Percentiles rank a stretch among this genome's conserved stretches.
Conservation (phyloP, 2,329 filamentous ascomycete species). For the Fusarium fracticaudum region DNA sequence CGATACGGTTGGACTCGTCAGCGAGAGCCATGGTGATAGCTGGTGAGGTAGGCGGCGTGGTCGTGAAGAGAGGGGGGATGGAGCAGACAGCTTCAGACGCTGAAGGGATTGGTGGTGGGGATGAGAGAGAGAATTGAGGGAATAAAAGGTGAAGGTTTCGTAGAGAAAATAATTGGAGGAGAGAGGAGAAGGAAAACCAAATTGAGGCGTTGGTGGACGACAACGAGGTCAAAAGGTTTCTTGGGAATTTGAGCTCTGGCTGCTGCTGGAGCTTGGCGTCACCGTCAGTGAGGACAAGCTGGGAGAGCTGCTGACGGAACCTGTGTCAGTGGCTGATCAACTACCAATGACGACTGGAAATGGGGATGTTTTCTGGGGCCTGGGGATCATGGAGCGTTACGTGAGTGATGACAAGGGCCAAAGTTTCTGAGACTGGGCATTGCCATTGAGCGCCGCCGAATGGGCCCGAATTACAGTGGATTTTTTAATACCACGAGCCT, state of each 20-base stretch:
- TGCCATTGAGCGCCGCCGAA: conserved; percentile 25
- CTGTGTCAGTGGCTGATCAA: conserved; percentile 44
- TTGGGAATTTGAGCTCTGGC: conserved; percentile 38
- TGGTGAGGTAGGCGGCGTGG: conserved; percentile 62
- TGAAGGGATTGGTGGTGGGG: conserved; percentile 43
- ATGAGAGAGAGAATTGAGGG: conserved; percentile 25
- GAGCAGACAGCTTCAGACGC: conserved; percentile 62
- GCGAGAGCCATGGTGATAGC: conserved; percentile 69
- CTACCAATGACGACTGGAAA: conserved; percentile 35
- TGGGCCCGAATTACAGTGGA: conserved; percentile 30
- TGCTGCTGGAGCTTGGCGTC: conserved; percentile 53
- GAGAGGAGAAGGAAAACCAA: conserved; percentile 40
- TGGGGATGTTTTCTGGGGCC: conserved; percentile 14
- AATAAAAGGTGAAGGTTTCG: conserved; percentile 15
- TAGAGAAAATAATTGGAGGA: conserved; percentile 36
- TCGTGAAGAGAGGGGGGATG: conserved; percentile 64
- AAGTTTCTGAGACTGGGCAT: conserved; percentile 2
- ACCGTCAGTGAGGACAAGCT: conserved; percentile 61
- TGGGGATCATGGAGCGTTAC: conserved; percentile 31
- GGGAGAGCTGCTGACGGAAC: conserved; percentile 55
- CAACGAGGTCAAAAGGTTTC: conserved; percentile 43
- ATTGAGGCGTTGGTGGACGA: conserved; percentile 34
- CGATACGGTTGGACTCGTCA: conserved; percentile 81
- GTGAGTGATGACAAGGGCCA: conserved; percentile 19
- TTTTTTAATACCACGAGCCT: conserved; percentile 23